Evolutionary conservation across 1,284 basidiomycete genomes (phyloP).

Genomic region (Hypsizygus ulmarius): DNA sequence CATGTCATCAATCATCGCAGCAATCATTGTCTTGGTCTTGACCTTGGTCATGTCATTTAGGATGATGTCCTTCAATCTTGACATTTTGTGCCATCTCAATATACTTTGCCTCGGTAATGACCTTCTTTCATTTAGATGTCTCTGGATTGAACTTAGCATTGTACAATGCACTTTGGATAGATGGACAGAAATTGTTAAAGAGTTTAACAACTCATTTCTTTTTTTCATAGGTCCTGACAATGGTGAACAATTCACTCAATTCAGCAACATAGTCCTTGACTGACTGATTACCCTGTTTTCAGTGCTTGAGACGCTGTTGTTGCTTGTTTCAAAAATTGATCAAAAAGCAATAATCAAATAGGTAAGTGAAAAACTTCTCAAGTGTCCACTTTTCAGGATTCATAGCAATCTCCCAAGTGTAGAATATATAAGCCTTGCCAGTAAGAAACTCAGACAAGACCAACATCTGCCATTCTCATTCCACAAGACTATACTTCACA

Average conservation of each 20-base stretch:
- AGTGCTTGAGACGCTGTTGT: constrained; percentile 13
- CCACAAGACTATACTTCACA: constrained; percentile 9
- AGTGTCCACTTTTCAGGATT: constrained; percentile 18
- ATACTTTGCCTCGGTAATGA: constrained; percentile 17
- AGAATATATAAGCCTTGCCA: constrained; percentile 9
- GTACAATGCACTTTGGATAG: constrained; percentile 20
- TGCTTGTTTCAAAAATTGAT: constrained; percentile 21
- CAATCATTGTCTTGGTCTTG: background rate
- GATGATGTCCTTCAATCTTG: background rate
- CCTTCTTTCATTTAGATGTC: constrained; percentile 20
- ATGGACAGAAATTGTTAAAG: constrained; percentile 19
- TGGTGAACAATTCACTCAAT: constrained; percentile 26
- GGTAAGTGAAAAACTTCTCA: constrained; percentile 21
- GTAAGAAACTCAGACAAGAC: constrained; percentile 2
- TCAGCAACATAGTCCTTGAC: constrained; percentile 25
- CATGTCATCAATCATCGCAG: background rate
- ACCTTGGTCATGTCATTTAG: background rate
- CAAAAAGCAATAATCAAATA: constrained; percentile 31
- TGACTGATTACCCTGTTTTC: constrained; percentile 19
- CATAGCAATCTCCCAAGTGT: constrained; percentile 1
- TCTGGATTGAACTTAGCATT: constrained; percentile 20
- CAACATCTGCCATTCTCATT: background rate
- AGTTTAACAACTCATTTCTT: constrained; percentile 21
- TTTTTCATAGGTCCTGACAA: constrained; percentile 24
- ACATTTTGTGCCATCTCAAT: constrained; percentile 22